These are phyloP conservation scores for Chimonanthus praecox DNA, from an alignment of 164 flowering plant species.

Conservation along the genomic window DNA sequence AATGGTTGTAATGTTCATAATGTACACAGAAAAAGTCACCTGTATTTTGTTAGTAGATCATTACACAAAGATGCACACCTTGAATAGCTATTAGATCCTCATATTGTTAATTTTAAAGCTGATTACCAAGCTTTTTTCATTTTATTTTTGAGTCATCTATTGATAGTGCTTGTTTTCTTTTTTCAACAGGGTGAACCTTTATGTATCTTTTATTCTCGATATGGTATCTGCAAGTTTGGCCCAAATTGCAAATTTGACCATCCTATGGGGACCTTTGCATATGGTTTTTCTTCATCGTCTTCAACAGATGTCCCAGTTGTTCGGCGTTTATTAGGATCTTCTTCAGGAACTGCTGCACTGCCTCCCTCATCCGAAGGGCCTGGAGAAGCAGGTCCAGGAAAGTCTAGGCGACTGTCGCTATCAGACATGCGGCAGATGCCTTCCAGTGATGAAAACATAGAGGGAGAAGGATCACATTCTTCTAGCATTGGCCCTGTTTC, in stretches of 20 bases:
- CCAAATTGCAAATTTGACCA: conserved; percentile 99
- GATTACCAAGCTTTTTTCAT: too few species aligned
- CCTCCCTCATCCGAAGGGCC: conserved; percentile 59
- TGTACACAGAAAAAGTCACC: too few species aligned
- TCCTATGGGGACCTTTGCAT: conserved; percentile 41
- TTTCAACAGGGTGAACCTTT: conserved; percentile 79
- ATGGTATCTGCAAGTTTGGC: conserved; percentile 97
- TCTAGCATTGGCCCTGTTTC: conserved; percentile 24
- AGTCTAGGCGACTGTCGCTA: conserved; percentile 51
- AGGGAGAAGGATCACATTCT: conserved; percentile 43
- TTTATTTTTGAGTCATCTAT: background rate
- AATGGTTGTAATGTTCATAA: too few species aligned
- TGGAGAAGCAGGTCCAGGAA: conserved; percentile 50
- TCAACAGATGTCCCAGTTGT: conserved; percentile 53
- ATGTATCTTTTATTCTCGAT: conserved; percentile 88
- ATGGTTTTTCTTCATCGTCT: conserved; percentile 43
- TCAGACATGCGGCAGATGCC: conserved; percentile 67
- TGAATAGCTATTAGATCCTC: too few species aligned
- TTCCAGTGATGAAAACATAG: conserved; percentile 57
- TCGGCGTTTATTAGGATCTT: conserved; percentile 53
- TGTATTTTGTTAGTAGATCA: too few species aligned
- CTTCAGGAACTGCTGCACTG: conserved; percentile 53
- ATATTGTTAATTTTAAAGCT: too few species aligned
- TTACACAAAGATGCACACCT: too few species aligned
- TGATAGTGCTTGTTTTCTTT: conserved; percentile 9